Evolutionary conservation across 1,284 basidiomycete genomes (phyloP), one percentile per base, ranked within the genome.

Genomic region (Erythrobasidium hasegawianum): DNA sequence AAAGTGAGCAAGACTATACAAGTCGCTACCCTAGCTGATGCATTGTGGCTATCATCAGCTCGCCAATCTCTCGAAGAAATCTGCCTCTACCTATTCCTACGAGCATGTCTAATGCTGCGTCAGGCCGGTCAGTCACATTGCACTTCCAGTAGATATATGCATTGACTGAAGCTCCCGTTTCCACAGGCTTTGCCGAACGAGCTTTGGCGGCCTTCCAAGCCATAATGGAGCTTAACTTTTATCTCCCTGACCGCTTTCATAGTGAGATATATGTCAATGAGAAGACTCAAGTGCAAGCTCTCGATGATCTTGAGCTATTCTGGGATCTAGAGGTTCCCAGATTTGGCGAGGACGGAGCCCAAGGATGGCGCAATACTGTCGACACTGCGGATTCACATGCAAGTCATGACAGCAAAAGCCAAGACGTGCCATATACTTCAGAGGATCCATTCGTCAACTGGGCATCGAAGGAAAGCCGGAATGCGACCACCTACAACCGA

Each of bases 31-130:
- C 10, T 9, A 10, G 14, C 18, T 20, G 22, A 1, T 54, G 41
- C 74, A 75, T 29, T 14, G 69, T 71, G n/a, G 33, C 47, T 62
- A n/a, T n/a, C n/a, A n/a, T n/a, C n/a, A 69, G 77, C 80, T 24
- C 80, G 76, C 55, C 86, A 89, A 59, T 65, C 85, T 8, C 80
- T 81, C 14, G 83, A 80, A 72, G 74, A 89, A 45, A 81, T 88
- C 68, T 77, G 86, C 14, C 81, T 90, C 64, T 90, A 75, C 41
- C 65, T 75, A 9, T 73, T 75, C 57, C 69, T 74, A 14, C 70
- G 73, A 7, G 58, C 87, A 85, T 81, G 88, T 58, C 78, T 87
- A 9, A 84, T 84, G 59, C 81, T 92, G 20, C 83, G 84, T 69
- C 83, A 86, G 75, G 86, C 91, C 74, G 91, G 90, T 90, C 71